Conservation (phyloP, 306 rosid species). For the Quercus ilex region DNA sequence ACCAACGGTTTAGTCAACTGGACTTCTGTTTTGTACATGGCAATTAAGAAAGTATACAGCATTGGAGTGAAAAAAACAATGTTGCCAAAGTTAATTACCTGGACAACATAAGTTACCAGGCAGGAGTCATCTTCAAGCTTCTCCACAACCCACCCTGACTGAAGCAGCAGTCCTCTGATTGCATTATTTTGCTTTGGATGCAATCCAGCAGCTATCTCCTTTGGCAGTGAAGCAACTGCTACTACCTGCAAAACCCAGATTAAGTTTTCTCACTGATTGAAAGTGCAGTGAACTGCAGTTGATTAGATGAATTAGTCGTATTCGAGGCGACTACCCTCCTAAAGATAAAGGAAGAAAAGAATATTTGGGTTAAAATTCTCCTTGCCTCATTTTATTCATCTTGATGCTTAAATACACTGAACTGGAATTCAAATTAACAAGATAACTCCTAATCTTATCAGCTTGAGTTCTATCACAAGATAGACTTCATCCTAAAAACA, state of each 20-base stretch:
- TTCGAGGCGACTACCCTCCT: no score
- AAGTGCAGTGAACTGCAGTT: no score
- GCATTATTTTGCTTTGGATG: constrained; percentile 80
- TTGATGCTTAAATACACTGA: no score
- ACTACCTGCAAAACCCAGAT: constrained; percentile 52
- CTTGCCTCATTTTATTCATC: no score
- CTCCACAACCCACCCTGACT: constrained; percentile 93
- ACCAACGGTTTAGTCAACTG: neutral
- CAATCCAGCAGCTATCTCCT: constrained; percentile 85
- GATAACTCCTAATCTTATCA: no score
- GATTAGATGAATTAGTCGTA: no score
- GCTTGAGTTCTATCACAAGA: no score
- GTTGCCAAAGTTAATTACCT: constrained; percentile 33
- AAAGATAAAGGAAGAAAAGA: no score
- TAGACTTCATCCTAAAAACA: no score
- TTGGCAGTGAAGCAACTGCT: constrained; percentile 88
- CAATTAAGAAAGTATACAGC: neutral
- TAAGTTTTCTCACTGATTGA: neutral
- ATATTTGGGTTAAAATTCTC: no score
- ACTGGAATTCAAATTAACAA: no score
- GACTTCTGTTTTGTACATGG: neutral
- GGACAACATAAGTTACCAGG: constrained; percentile 80
- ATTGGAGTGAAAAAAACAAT: neutral
- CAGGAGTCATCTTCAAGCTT: constrained; percentile 74
- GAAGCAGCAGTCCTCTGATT: constrained; percentile 76